Evolutionary conservation across 2,329 filamentous ascomycete species (phyloP).

Genomic region (Monilinia polystroma): DNA sequence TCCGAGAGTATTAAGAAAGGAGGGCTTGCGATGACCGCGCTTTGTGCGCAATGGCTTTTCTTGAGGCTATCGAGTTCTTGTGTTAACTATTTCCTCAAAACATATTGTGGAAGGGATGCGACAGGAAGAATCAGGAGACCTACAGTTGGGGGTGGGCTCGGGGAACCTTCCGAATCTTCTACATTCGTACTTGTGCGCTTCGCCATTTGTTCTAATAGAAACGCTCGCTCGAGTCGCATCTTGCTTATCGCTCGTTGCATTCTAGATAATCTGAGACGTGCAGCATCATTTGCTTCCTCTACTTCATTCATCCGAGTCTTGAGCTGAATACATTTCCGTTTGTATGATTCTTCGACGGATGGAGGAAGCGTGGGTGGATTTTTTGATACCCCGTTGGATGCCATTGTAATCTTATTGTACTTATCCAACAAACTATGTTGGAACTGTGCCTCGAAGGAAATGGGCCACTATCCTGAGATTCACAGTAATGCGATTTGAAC

Average conservation of each 20-base stretch:
- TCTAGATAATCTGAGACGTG: slow-evolving; percentile 73
- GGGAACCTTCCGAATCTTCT: slow-evolving; percentile 76
- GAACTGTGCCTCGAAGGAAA: not conserved
- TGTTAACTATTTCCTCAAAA: slow-evolving; percentile 26
- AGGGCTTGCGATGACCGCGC: slow-evolving; percentile 65
- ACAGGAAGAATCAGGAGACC: slow-evolving; percentile 38
- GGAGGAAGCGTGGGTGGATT: slow-evolving; percentile 68
- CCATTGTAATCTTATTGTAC: slow-evolving; percentile 10
- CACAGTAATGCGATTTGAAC: not conserved
- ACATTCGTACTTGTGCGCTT: slow-evolving; percentile 73
- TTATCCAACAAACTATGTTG: not conserved
- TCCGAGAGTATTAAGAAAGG: slow-evolving; percentile 42
- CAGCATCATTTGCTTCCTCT: slow-evolving; percentile 85
- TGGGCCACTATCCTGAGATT: slow-evolving; percentile 5
- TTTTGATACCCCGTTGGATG: slow-evolving; percentile 29
- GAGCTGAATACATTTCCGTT: slow-evolving; percentile 92
- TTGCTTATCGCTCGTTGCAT: slow-evolving; percentile 87
- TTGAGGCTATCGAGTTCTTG: slow-evolving; percentile 57
- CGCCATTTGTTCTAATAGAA: slow-evolving; percentile 69
- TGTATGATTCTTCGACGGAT: slow-evolving; percentile 93
- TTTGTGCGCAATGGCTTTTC: slow-evolving; percentile 76
- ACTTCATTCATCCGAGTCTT: slow-evolving; percentile 90
- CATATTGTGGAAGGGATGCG: slow-evolving; percentile 25
- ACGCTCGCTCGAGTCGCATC: slow-evolving; percentile 80
- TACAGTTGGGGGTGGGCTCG: slow-evolving; percentile 77